phyloP scores from a whole-genome alignment of 2,329 filamentous ascomycete species.

The Fonsecaea multimorphosa region DNA sequence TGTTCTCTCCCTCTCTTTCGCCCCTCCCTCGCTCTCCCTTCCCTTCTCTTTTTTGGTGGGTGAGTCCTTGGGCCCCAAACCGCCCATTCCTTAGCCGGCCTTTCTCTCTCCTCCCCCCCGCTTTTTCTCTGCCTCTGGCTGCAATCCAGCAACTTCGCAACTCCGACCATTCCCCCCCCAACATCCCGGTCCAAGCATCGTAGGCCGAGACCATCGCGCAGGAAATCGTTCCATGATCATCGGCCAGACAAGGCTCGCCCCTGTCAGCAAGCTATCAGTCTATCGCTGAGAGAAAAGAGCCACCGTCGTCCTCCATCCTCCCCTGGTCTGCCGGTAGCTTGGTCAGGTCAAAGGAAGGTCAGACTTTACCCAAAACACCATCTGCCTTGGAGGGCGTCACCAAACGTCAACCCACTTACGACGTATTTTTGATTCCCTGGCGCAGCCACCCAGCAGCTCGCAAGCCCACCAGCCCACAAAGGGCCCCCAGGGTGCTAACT shows the following conservation, averaged over 20 bases:
- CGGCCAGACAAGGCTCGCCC: conserved; percentile 9
- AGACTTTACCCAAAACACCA: conserved; percentile 7
- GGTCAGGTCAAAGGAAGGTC: background rate
- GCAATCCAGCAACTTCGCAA: conserved; percentile 11
- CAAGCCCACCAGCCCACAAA: conserved; percentile 6
- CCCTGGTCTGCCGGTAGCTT: background rate
- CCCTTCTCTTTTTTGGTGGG: background rate
- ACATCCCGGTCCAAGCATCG: conserved; percentile 13
- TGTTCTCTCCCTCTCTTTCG: background rate
- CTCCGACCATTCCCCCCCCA: conserved; percentile 6
- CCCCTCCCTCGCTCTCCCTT: background rate
- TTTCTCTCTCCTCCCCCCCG: background rate
- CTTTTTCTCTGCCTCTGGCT: conserved; percentile 1
- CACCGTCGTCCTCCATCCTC: background rate
- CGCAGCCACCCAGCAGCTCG: background rate
- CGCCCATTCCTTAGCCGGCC: background rate
- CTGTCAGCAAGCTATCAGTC: conserved; percentile 12
- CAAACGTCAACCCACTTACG: conserved; percentile 2
- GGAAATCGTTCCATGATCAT: conserved; percentile 17
- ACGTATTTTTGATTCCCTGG: conserved; percentile 13
- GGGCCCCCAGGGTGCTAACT: conserved; percentile 9
- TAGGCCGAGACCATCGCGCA: conserved; percentile 19
- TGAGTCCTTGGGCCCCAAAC: background rate
- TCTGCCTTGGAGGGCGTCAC: conserved; percentile 15
- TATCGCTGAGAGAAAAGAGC: conserved; percentile 1